Base-by-base conservation (phyloP, 2,329 filamentous ascomycete genomes). In the Triangularia setosa region DNA sequence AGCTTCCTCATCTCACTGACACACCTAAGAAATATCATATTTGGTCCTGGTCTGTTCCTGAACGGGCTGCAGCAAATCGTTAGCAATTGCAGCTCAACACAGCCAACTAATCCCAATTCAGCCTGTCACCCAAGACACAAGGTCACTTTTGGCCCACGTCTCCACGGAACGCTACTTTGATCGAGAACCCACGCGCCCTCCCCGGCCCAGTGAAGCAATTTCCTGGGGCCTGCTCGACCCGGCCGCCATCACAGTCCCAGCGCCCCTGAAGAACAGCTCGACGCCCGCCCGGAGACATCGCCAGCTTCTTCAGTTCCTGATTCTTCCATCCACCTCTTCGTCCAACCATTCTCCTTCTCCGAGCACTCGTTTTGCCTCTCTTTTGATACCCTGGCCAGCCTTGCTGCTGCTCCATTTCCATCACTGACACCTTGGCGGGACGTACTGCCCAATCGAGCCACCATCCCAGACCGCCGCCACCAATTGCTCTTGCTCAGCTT, bases 131-230 rank as follows among this genome's bases (percentile, higher is more conserved):
- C 56, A 61, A 67, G 61, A 65, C 61, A 61, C 23, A 35, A 67
- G 60, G 66, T 68, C 65, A 48, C 67, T 63, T 64, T 66, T 65
- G 57, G 68, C 69, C 60, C 61, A 28, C 52, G 58, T 35, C 62
- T 63, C 62, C 55, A 61, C 68, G 54, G 64, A 67, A 63, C 52
- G 61, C 28, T 62, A 69, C 67, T 53, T 64, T 60, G 24, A 9
- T 48, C 65, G 59, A 64, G 63, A 59, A 56, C 60, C 66, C 62
- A 64, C 58, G 58, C 58, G 56, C 63, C 58, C 59, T 59, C 56
- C n/a, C 61, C 27, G 60, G 30, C 63, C 68, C 62, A 66, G 65
- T 64, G 62, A 53, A 67, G 69, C 67, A 71, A 71, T 71, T 71
- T 71, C 69, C 68, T 69, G 68, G 62, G 61, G 61, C 64, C 52